Conservation (phyloP, 2,329 filamentous ascomycete species). For the Rhynchosporium graminicola region DNA sequence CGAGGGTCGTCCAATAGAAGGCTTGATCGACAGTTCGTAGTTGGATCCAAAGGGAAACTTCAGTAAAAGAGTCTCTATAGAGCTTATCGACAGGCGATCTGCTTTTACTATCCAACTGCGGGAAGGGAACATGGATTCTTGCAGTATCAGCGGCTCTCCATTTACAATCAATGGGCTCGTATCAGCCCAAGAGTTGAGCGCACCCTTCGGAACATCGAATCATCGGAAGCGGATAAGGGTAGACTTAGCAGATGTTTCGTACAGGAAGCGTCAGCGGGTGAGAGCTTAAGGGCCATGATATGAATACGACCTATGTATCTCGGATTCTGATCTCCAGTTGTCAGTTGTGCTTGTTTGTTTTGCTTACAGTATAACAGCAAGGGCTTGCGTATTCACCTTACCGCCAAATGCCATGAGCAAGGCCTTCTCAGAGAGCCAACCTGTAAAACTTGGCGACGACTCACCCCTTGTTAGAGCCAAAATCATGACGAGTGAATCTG, state of each 20-base stretch:
- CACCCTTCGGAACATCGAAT: not conserved
- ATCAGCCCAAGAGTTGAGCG: not conserved
- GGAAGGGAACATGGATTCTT: not conserved
- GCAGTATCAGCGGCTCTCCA: not conserved
- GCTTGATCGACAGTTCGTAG: not conserved
- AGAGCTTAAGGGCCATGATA: not conserved
- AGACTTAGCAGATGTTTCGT: not conserved
- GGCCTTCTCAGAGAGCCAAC: no score
- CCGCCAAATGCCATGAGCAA: no score
- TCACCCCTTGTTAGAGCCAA: no score
- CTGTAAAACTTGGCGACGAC: no score
- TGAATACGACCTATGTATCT: not conserved
- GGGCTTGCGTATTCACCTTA: no score
- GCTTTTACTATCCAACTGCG: not conserved
- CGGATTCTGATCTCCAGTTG: not conserved
- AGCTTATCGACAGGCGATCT: not conserved
- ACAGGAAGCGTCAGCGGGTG: not conserved
- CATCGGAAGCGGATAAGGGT: not conserved
- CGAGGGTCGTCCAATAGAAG: not conserved
- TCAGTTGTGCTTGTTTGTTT: no score
- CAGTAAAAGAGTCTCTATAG: not conserved
- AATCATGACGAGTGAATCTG: no score
- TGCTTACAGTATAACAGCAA: no score
- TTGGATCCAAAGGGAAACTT: not conserved
- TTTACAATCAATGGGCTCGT: not conserved